Percentiles rank a stretch among this genome's conserved stretches.
Conservation (phyloP, 371 early-diverging fungal species). For the Fennellomyces sp. region DNA sequence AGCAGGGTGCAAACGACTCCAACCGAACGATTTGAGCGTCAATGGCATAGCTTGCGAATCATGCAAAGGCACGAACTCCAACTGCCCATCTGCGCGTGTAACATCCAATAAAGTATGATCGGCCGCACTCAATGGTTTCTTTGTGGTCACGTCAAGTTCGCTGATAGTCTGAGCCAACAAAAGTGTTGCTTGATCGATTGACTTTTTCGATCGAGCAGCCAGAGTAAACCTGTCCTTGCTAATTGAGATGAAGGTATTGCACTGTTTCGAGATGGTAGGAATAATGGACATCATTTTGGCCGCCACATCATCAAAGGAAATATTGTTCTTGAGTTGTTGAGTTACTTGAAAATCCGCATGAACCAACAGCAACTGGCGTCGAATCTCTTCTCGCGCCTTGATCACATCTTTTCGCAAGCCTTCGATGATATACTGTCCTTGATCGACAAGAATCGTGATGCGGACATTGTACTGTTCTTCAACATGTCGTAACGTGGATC, state of each 20-base stretch:
- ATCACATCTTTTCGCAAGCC: conserved; percentile 20
- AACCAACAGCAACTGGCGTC: not conserved
- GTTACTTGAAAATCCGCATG: not conserved
- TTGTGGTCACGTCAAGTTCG: conserved; percentile 25
- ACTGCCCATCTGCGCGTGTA: not conserved
- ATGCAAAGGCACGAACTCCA: conserved; percentile 28
- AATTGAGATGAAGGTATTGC: conserved; percentile 25
- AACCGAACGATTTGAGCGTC: conserved; percentile 20
- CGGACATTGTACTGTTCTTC: conserved; percentile 28
- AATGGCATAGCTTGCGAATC: conserved; percentile 34
- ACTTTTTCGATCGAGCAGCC: conserved; percentile 16
- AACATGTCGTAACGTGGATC: conserved; percentile 25
- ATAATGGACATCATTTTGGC: not conserved
- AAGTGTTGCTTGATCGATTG: conserved; percentile 28
- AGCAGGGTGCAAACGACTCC: conserved; percentile 25
- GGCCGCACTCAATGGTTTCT: conserved; percentile 22
- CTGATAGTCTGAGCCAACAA: conserved; percentile 22
- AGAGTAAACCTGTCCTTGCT: conserved; percentile 28
- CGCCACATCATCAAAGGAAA: not conserved
- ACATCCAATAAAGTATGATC: conserved; percentile 14
- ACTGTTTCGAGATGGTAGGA: conserved; percentile 23
- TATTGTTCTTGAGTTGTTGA: not conserved
- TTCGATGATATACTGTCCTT: conserved; percentile 22
- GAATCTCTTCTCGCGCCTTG: conserved; percentile 14
- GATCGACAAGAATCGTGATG: conserved; percentile 26